Conservation (phyloP, 306 rosid species). For the Sicyos edulis region DNA sequence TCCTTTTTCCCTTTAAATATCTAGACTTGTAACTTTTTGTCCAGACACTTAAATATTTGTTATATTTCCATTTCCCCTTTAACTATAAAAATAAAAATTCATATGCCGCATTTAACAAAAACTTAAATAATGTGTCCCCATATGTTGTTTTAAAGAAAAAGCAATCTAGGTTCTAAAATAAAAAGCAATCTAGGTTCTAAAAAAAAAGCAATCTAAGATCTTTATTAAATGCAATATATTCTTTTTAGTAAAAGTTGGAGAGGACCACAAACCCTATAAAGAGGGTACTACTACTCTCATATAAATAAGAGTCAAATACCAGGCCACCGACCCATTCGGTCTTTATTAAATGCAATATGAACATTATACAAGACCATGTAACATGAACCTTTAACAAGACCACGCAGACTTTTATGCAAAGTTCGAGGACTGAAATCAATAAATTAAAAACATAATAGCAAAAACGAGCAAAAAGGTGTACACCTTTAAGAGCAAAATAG, state of each 20-base stretch:
- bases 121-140: neutral
- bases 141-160: neutral
- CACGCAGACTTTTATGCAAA: neutral
- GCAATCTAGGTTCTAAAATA: no score
- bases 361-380: neutral
- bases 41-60: no score
- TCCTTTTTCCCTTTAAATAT: neutral
- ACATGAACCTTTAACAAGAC: neutral
- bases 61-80: neutral
- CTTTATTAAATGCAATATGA: no score
- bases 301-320: no score
- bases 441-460: neutral
- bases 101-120: neutral
- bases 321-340: no score
- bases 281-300: no score
- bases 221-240: neutral
- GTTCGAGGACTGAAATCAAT: neutral
- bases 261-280: no score
- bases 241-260: no score
- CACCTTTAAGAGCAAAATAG: neutral
- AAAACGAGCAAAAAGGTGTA: neutral
- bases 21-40: neutral
- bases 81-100: neutral
- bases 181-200: neutral
- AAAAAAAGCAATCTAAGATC: neutral